Conservation (phyloP, 805 yeast genomes). For the Groenewaldozyma tartarivorans region DNA sequence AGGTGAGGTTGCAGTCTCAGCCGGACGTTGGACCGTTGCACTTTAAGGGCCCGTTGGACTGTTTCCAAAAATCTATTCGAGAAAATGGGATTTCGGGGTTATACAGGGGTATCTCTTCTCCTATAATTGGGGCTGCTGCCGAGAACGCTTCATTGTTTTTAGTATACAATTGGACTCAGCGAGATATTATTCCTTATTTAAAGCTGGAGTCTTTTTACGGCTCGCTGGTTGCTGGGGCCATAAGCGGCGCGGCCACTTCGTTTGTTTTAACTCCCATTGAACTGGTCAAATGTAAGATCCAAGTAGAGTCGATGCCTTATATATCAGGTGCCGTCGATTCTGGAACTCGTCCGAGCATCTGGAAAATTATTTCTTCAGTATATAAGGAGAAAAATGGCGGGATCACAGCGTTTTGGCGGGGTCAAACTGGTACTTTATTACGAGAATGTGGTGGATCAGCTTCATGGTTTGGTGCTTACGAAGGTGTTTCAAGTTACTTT, state of each 20-base stretch:
- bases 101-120: slow-evolving; percentile 70
- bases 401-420: slow-evolving; percentile 71
- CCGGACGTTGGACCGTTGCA: slow-evolving; percentile 40
- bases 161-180: slow-evolving; percentile 16
- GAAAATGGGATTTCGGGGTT: slow-evolving; percentile 74
- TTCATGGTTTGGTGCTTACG: slow-evolving; percentile 91
- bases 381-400: slow-evolving; percentile 48
- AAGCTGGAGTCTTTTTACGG: slow-evolving; percentile 16
- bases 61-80: slow-evolving; percentile 49
- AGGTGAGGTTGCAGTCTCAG: slow-evolving; percentile 78
- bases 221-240: slow-evolving; percentile 61
- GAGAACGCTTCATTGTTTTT: slow-evolving; percentile 78
- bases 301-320: slow-evolving; percentile 43
- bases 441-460: slow-evolving; percentile 88
- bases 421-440: slow-evolving; percentile 69
- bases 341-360: slow-evolving; percentile 9
- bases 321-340: background rate
- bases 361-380: slow-evolving; percentile 34
- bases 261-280: slow-evolving; percentile 88
- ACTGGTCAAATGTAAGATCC: slow-evolving; percentile 77
- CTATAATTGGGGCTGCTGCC: slow-evolving; percentile 80
- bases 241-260: slow-evolving; percentile 75
- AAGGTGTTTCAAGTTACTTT: slow-evolving; percentile 30
- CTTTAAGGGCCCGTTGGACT: slow-evolving; percentile 52
- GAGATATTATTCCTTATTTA: background rate